Evolutionary conservation across 176 grass and related monocot species (phyloP), one percentile per base, ranked within the genome.

Genomic region (Paspalum notatum): DNA sequence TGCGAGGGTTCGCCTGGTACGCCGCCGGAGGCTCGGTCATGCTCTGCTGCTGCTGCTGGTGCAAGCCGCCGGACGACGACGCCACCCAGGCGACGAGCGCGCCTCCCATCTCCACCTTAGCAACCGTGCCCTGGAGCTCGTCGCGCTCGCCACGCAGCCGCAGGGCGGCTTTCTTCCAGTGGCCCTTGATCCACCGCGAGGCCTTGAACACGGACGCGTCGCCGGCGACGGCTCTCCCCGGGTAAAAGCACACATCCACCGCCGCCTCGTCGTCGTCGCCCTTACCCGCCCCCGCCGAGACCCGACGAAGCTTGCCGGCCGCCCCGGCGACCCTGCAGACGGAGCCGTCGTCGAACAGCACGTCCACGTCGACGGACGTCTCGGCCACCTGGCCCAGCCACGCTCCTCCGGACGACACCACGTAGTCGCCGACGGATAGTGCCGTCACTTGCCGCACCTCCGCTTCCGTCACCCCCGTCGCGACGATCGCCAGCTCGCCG

Each of bases 61-160:
- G 65, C 41, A 32, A 3, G 32, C 32, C 32, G 32, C 18, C 10
- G 45, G 10, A 6, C 51, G 24, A 7, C 40, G 62, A 75, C 16
- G 71, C 61, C 22, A 83, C 43, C 81, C 81, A 83, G 38, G 44
- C 8, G 21, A 83, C 81, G 50, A 66, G 12, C 15, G 56, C 81
- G 38, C 60, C 81, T 21, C 6, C 1, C 21, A 66, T n/a, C 15
- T 39, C 47, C n/a, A 74, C 81, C 21, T 54, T 66, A 47, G 11
- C 4, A 2, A 83, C 70, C 2, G 49, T 83, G 48, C 71, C 81
- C 18, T 17, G 32, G 32, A 32, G 3, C 32, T 32, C 32, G 32
- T 32, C 32, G 32, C 32, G 32, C 32, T 32, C 32, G 32, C 32
- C 32, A 32, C 1, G 32, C 32, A 3, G 32, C n/a, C n/a, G n/a